Evolutionary conservation across 176 grass and related monocot species (phyloP), one percentile per base, ranked within the genome.

Genomic region (maize (Zea mays)): DNA sequence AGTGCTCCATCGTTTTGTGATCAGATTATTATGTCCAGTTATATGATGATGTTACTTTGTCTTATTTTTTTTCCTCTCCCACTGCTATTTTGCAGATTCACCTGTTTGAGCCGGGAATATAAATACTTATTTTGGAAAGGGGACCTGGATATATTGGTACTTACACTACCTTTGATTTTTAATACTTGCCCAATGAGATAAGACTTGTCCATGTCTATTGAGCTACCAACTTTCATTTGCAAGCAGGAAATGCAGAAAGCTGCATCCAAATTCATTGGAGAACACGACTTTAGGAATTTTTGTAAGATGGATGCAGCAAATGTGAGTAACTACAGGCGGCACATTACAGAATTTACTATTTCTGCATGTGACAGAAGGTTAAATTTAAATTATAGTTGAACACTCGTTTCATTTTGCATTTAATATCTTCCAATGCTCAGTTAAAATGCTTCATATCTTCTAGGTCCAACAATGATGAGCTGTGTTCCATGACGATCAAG

Each of bases 291-390:
- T 48, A 94, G 94, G 83, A 97, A 94, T 83, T 97, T 97, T 50
- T 97, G 91, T 85, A 97, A 97, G 71, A 97, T 97, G 94, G 94
- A 97, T 85, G 94, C 89, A 71, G 76, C 37, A 74, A 97, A 97
- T 79, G 94, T 97, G 71, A 93, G 85, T 81, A 97, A 97, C 73
- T 97, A 88, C 66, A 88, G 71, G 79, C 81, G 94, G 57, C 56
- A 54, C 36, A 97, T 97, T 72, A 94, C 85, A 81, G 80, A 83
- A 78, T 90, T 97, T 90, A 74, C 80, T 80, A 94, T 97, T 80
- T 97, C 83, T 80, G 60, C 79, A 34, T 90, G 69, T 74, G 81
- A 77, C 37, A 81, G 84, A 92, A 88, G 89, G 91, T 94, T 77
- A 73, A 71, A 74, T 81, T 78, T 79, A 56, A 10, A 76, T 71